phyloP scores from a whole-genome alignment of 768 basidiomycete genomes.

The Fomitopsis serialis region DNA sequence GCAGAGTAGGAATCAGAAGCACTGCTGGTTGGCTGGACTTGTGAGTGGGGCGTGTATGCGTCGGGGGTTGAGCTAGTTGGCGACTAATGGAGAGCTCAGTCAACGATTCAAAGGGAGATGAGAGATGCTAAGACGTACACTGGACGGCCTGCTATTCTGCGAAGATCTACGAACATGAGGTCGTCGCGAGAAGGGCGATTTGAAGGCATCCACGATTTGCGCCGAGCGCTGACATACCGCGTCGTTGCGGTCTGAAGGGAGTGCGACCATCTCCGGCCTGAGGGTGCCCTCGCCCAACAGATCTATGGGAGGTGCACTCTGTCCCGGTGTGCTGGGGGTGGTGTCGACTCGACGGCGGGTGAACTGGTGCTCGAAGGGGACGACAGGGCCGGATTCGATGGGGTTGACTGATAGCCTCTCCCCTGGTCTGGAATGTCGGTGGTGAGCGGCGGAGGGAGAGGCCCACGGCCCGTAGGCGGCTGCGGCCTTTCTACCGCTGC shows the following conservation, averaged over 20 bases:
- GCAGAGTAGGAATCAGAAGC: constrained; percentile 12
- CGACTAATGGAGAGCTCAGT: constrained; percentile 21
- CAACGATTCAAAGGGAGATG: not conserved
- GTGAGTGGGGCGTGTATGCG: constrained; percentile 22
- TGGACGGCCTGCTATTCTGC: constrained; percentile 22
- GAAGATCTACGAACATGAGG: constrained; percentile 17
- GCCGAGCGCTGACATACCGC: constrained; percentile 13
- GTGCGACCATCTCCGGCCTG: constrained; percentile 21
- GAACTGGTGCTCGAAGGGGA: constrained; percentile 70
- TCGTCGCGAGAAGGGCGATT: constrained; percentile 16
- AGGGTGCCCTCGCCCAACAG: constrained; percentile 32
- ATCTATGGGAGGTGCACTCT: constrained; percentile 39
- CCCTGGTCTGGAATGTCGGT: constrained; percentile 28
- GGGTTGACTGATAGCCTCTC: constrained; percentile 36
- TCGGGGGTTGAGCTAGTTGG: constrained; percentile 18
- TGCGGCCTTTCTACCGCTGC: constrained; percentile 20
- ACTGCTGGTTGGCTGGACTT: constrained; percentile 2
- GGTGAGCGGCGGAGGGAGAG: constrained; percentile 28
- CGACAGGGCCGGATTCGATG: constrained; percentile 55
- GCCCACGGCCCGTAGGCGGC: constrained; percentile 16
- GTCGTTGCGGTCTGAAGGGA: constrained; percentile 15
- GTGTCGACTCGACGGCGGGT: constrained; percentile 60
- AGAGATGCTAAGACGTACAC: constrained; percentile 14
- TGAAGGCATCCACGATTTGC: constrained; percentile 16
- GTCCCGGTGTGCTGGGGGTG: constrained; percentile 65